Evolutionary conservation across 441 rosid species (phyloP).

Genomic region (Mallotus repandus): DNA sequence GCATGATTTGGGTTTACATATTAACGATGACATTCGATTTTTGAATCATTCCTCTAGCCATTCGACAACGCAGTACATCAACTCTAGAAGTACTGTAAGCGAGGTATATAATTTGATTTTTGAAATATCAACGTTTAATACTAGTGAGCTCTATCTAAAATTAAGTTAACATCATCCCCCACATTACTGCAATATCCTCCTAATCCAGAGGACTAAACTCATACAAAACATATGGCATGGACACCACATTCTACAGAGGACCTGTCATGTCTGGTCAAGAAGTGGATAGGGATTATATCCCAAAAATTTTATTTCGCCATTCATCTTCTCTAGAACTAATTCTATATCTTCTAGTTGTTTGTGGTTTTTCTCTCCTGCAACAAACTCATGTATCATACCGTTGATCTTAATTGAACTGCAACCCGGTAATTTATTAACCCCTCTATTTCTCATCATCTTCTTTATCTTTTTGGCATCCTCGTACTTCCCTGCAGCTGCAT

Average conservation of each 20-base stretch:
- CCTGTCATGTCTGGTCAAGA: neutral
- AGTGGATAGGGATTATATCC: neutral
- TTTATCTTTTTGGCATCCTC: constrained; percentile 50
- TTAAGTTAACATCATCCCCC: no score
- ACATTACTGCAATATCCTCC: no score
- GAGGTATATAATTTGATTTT: no score
- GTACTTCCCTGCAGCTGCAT: constrained; percentile 47
- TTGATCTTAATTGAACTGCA: constrained; percentile 57
- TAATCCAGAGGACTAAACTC: neutral
- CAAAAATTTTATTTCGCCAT: constrained; percentile 22
- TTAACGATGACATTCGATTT: no score
- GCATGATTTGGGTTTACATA: no score
- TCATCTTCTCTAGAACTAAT: constrained; percentile 32
- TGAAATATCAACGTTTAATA: no score
- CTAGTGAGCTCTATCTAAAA: no score
- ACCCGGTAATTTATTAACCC: constrained; percentile 61
- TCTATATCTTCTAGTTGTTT: constrained; percentile 40
- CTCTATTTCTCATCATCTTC: constrained; percentile 58
- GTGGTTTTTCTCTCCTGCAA: constrained; percentile 51
- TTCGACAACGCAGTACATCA: no score
- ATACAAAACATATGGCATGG: no score
- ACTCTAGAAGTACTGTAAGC: no score
- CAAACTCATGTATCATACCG: constrained; percentile 48
- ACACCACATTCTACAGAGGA: neutral
- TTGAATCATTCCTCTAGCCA: no score